Percentiles rank a stretch among this genome's conserved stretches.
Conservation (phyloP, 1,284 basidiomycete genomes). For the Melampsora occidentalis region DNA sequence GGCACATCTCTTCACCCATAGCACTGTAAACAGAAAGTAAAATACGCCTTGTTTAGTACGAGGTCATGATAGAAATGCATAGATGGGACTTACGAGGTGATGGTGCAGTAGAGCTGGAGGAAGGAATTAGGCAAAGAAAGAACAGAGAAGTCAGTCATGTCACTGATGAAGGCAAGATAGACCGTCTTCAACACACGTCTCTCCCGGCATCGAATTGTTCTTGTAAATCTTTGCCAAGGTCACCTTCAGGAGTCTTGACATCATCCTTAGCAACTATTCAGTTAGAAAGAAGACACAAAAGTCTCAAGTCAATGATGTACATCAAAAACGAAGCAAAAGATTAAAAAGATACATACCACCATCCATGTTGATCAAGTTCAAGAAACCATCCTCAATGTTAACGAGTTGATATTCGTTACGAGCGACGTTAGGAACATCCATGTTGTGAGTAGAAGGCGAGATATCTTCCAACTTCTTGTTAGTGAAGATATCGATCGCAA, state of each 20-base stretch:
- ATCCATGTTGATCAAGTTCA: conserved; percentile 87
- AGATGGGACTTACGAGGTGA: conserved; percentile 28
- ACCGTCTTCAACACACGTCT: conserved; percentile 56
- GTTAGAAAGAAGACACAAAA: background rate
- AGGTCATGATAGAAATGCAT: too few species aligned
- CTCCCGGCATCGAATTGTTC: conserved; percentile 78
- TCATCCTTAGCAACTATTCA: conserved; percentile 73
- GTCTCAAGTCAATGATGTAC: background rate
- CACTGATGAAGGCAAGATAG: background rate
- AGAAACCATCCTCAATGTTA: conserved; percentile 64
- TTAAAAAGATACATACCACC: conserved; percentile 56
- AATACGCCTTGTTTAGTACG: background rate
- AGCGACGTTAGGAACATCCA: conserved; percentile 93
- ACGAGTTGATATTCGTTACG: conserved; percentile 92
- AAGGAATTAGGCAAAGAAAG: background rate
- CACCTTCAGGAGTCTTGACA: conserved; percentile 84
- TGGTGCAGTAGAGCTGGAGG: conserved; percentile 41
- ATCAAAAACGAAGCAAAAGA: background rate
- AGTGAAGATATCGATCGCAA: conserved; percentile 70
- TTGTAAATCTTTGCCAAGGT: conserved; percentile 74
- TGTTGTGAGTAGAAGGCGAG: conserved; percentile 96
- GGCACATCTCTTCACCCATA: conserved; percentile 44
- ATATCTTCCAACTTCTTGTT: conserved; percentile 71
- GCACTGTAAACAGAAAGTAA: conserved; percentile 9
- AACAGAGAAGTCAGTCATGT: background rate